A percentile compares a stretch with the other conserved stretches of the same genome.
Conservation (phyloP, 176 grass and related monocot genomes). For the Bothriochloa decipiens region DNA sequence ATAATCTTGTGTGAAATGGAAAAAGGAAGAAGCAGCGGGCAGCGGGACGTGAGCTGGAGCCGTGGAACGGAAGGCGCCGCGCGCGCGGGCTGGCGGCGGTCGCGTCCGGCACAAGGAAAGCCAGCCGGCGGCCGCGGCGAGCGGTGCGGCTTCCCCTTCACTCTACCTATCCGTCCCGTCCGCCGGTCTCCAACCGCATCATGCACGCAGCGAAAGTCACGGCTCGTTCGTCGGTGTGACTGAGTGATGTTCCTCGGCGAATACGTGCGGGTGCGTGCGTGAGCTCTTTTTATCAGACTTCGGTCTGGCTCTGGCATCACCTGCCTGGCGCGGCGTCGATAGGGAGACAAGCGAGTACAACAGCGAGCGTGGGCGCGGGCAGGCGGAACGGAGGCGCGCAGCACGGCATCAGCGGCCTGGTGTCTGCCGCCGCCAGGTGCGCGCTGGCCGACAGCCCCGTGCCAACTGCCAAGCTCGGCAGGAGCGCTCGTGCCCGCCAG, state of each 20-base stretch:
- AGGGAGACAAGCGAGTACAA: background rate
- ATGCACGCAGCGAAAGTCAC: background rate
- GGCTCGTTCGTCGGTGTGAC: background rate
- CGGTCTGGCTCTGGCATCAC: background rate
- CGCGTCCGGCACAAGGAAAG: constrained; percentile 38
- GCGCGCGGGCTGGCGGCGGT: background rate
- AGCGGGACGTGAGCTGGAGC: too few species aligned
- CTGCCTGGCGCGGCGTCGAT: background rate
- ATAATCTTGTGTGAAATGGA: too few species aligned
- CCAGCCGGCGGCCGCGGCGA: background rate
- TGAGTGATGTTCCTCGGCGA: too few species aligned
- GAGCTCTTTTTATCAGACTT: background rate
- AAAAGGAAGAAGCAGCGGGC: too few species aligned
- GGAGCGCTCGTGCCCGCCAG: too few species aligned
- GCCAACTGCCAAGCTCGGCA: background rate
- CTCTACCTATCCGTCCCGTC: background rate
- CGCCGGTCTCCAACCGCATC: background rate
- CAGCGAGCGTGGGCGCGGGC: background rate
- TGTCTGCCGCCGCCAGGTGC: constrained; percentile 11
- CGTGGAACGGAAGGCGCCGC: constrained; percentile 10
- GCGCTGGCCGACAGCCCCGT: constrained; percentile 30
- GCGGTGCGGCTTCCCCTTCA: constrained; percentile 19
- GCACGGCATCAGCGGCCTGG: constrained; percentile 12
- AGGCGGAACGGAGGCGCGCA: background rate
- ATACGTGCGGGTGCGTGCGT: too few species aligned